Conservation (phyloP, 192 early-diverging fungal genomes). For the Globomyces pollinis-pini region DNA sequence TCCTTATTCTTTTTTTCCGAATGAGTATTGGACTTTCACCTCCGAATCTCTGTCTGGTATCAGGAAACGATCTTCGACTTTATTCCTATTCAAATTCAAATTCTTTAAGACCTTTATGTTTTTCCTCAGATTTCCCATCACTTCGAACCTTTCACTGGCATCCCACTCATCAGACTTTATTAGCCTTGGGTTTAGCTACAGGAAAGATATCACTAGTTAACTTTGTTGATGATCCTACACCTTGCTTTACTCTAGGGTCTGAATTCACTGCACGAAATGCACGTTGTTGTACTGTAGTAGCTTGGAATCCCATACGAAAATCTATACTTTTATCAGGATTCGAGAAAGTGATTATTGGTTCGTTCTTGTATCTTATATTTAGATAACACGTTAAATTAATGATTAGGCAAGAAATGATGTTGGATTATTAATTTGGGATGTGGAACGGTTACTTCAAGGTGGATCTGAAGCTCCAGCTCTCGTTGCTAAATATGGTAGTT, state of each 20-base stretch:
- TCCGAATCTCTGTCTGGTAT: no score
- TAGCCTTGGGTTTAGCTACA: conserved; percentile 10
- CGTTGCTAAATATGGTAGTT: conserved; percentile 51
- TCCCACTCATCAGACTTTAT: conserved; percentile 18
- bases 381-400: neutral
- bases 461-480: conserved; percentile 25
- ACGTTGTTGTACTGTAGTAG: conserved; percentile 63
- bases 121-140: conserved; percentile 17
- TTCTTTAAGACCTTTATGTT: no score
- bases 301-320: conserved; percentile 57
- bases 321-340: conserved; percentile 58
- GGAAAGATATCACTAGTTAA: conserved; percentile 32
- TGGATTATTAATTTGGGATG: conserved; percentile 70
- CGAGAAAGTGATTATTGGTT: conserved; percentile 51
- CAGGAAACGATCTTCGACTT: no score
- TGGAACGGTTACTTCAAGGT: conserved; percentile 37
- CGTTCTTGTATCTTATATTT: neutral
- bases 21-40: no score
- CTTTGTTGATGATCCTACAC: conserved; percentile 13
- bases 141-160: neutral
- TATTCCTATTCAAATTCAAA: no score
- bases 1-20: no score
- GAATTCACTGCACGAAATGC: no score
- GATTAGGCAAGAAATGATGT: conserved; percentile 56
- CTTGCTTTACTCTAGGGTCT: no score